phyloP scores from a whole-genome alignment of 129 eudicot species.

The Smallanthus sonchifolius region DNA sequence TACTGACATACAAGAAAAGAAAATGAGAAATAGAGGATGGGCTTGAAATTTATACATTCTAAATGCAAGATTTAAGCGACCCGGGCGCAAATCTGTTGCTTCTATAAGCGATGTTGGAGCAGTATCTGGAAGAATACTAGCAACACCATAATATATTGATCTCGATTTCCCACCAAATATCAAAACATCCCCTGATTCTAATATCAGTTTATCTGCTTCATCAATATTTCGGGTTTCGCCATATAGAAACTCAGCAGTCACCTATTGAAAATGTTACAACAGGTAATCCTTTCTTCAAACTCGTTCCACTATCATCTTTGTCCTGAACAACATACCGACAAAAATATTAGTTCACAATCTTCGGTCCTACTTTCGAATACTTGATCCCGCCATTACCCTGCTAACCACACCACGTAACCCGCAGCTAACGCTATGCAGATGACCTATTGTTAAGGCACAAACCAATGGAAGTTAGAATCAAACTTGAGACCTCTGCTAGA shows the following conservation, averaged over 20 bases:
- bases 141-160: slow-evolving; percentile 66
- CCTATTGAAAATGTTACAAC: slow-evolving; percentile 50
- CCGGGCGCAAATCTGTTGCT: slow-evolving; percentile 49
- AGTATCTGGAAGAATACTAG: slow-evolving; percentile 33
- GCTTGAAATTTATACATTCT: slow-evolving; percentile 27
- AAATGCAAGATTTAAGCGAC: slow-evolving; percentile 81
- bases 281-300: too few relatives aligned
- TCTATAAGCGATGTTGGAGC: slow-evolving; percentile 50
- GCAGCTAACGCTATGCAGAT: too few relatives aligned
- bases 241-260: slow-evolving; percentile 75
- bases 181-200: slow-evolving; percentile 86
- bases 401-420: too few relatives aligned
- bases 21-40: too few relatives aligned
- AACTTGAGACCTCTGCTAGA: too few relatives aligned
- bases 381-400: too few relatives aligned
- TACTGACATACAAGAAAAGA: too few relatives aligned
- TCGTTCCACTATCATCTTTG: too few relatives aligned
- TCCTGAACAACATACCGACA: slow-evolving; percentile 18
- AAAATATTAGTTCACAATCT: slow-evolving; percentile 22
- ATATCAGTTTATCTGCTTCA: slow-evolving; percentile 43
- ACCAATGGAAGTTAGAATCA: too few relatives aligned
- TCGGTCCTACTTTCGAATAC: too few relatives aligned
- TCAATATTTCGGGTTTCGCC: slow-evolving; percentile 44
- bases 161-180: slow-evolving; percentile 89
- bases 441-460: too few relatives aligned